These are phyloP conservation scores for Ustilago esculenta DNA, from an alignment of 1,284 basidiomycete genomes.

Conservation along the genomic window DNA sequence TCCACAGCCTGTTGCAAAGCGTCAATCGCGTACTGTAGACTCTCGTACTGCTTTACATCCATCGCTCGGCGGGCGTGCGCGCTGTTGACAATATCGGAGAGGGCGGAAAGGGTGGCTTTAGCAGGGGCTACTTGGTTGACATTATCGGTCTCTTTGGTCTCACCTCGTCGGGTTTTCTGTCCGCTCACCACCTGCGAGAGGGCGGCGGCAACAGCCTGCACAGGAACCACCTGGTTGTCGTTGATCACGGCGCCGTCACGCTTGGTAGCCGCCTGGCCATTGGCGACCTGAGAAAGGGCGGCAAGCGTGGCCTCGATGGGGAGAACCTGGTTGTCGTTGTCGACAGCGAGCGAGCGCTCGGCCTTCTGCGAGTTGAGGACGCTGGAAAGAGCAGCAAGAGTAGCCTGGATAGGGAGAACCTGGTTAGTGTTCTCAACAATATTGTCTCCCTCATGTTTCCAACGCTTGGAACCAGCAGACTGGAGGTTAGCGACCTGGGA, in stretches of 20 bases:
- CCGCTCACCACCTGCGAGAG: conserved; percentile 37
- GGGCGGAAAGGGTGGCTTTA: conserved; percentile 49
- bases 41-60: conserved; percentile 47
- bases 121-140: conserved; percentile 48
- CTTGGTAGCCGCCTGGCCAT: conserved; percentile 25
- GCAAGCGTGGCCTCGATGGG: conserved; percentile 46
- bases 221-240: conserved; percentile 40
- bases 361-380: conserved; percentile 37
- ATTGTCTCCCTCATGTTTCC: conserved; percentile 11
- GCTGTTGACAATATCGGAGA: conserved; percentile 51
- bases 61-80: conserved; percentile 52
- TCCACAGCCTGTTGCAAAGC: conserved; percentile 32
- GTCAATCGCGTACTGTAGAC: conserved; percentile 30
- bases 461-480: conserved; percentile 11
- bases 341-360: conserved; percentile 11
- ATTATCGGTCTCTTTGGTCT: conserved; percentile 28
- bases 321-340: conserved; percentile 34
- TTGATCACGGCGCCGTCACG: conserved; percentile 15
- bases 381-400: conserved; percentile 29
- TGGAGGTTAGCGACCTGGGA: conserved; percentile 27
- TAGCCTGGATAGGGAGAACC: conserved; percentile 36
- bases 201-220: conserved; percentile 32
- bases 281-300: conserved; percentile 32
- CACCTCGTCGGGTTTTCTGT: conserved; percentile 47
- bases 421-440: conserved; percentile 26